Conservation (phyloP, 495 filamentous ascomycete genomes). For the Haplographium delicatum region DNA sequence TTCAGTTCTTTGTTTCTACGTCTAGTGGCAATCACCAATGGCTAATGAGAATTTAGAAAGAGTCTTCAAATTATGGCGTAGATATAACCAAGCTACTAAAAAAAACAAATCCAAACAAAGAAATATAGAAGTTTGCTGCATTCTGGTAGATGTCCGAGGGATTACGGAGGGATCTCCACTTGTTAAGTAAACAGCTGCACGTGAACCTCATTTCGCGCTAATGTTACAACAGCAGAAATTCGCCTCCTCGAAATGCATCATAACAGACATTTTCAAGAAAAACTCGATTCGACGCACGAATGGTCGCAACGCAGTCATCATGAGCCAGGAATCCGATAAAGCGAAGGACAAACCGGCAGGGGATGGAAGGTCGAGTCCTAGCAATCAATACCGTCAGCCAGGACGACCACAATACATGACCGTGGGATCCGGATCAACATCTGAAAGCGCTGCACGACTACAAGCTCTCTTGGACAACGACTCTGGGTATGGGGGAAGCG, state of each 20-base stretch:
- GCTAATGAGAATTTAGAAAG: too few relatives aligned
- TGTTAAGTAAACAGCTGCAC: too few relatives aligned
- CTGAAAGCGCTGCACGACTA: slow-evolving; percentile 59
- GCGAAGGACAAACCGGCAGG: slow-evolving; percentile 39
- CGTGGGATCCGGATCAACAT: slow-evolving; percentile 75
- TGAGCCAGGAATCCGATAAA: slow-evolving; percentile 70
- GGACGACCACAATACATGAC: slow-evolving; percentile 62
- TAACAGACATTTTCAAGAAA: slow-evolving; percentile 7
- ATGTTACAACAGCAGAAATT: slow-evolving; percentile 15
- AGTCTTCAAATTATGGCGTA: too few relatives aligned
- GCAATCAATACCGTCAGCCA: slow-evolving; percentile 11
- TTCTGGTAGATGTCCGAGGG: too few relatives aligned
- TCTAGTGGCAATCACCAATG: too few relatives aligned
- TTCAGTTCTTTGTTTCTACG: too few relatives aligned
- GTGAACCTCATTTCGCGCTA: slow-evolving; percentile 12
- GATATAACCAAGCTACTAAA: too few relatives aligned
- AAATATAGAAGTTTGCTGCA: too few relatives aligned
- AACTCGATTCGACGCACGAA: background rate
- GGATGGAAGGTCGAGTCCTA: slow-evolving; percentile 29
- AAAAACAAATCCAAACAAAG: too few relatives aligned
- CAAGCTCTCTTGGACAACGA: slow-evolving; percentile 76
- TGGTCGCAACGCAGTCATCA: slow-evolving; percentile 32
- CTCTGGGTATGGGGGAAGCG: slow-evolving; percentile 86
- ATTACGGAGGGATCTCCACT: too few relatives aligned
- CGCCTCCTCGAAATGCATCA: slow-evolving; percentile 15